Evolutionary conservation across 805 yeast species (phyloP), one percentile per base, ranked within the genome.

Genomic region (Monosporozyma aerobia): DNA sequence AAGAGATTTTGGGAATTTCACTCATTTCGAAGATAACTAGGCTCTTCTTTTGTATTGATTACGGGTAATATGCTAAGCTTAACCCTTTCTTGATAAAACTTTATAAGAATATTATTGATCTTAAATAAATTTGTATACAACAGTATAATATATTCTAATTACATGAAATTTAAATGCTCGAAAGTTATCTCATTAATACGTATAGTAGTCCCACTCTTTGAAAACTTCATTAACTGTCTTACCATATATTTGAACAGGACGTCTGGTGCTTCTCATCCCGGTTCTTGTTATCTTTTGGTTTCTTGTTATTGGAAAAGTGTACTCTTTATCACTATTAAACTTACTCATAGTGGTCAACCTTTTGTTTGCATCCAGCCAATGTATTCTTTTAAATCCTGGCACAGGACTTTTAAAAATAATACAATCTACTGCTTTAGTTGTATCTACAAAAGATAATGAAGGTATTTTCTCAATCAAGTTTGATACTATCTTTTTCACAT

Each of bases 331-430:
- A 3, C 54, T 50, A 40, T 59, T 61, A 47, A 56, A 61, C 14
- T 64, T 64, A 57, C 61, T 57, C 44, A 67, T 57, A 1, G 55
- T 51, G 23, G 53, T 54, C 4, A 47, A 53, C 50, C 72, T 59
- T 45, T 60, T 63, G 2, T 56, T 54, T 6, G 60, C 59, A 40
- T 65, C 67, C 30, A 68, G 54, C 73, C 73, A 69, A 52, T 63
- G 59, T 33, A 69, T 56, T 50, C 71, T 63, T 23, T 63, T 65
- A 51, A 68, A 69, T 2, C 62, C 61, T 13, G 60, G 58, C 2
- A 64, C 59, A 7, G 70, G 65, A 48, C 69, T 63, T 3, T 54
- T 48, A 14, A 52, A 51, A 9, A 58, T 46, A n/a, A 67, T 51
- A 47, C 69, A 61, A 43, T 67, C 71, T 3, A 62, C 55, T 3